Percentiles rank a stretch among this genome's conserved stretches.
Evolutionary conservation across 257 asterid genomes (phyloP).

Genomic region (Euphrasia confusa): DNA sequence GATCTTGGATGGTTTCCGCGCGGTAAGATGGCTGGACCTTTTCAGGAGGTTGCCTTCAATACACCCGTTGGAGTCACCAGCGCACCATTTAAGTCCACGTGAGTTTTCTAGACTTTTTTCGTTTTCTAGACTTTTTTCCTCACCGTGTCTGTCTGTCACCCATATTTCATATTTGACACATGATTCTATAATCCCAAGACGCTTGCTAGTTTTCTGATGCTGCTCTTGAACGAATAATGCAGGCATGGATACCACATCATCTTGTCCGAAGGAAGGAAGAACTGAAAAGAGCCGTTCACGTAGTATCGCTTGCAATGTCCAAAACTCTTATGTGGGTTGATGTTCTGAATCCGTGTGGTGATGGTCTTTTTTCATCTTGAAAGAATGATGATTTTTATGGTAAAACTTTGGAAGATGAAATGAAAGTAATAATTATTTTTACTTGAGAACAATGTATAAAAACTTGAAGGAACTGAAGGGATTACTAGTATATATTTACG

Average conservation of each 20-base stretch:
- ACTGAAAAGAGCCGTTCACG: conserved; percentile 39
- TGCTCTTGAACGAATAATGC: conserved; percentile 22
- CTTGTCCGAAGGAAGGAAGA: conserved; percentile 94
- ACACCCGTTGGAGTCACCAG: conserved; percentile 82
- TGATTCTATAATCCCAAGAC: no score
- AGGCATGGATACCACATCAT: conserved; percentile 97
- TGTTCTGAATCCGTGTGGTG: no score
- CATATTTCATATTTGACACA: no score
- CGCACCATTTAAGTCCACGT: conserved; percentile 96
- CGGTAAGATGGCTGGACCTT: conserved; percentile 99
- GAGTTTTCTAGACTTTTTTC: conserved; percentile 32
- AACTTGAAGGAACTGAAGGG: no score
- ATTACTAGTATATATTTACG: no score
- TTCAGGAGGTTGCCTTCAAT: conserved; percentile 97
- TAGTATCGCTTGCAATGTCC: not conserved
- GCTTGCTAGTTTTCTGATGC: no score
- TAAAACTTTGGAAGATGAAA: no score
- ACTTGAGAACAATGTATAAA: no score
- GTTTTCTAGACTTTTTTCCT: conserved; percentile 28
- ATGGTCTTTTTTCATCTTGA: no score
- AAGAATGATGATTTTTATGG: no score
- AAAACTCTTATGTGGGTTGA: no score
- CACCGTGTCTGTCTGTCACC: conserved; percentile 5
- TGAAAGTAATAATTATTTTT: no score
- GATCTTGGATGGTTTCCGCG: conserved; percentile 99